Conservation (phyloP, 257 asterid genomes). For the Solanum etuberosum region DNA sequence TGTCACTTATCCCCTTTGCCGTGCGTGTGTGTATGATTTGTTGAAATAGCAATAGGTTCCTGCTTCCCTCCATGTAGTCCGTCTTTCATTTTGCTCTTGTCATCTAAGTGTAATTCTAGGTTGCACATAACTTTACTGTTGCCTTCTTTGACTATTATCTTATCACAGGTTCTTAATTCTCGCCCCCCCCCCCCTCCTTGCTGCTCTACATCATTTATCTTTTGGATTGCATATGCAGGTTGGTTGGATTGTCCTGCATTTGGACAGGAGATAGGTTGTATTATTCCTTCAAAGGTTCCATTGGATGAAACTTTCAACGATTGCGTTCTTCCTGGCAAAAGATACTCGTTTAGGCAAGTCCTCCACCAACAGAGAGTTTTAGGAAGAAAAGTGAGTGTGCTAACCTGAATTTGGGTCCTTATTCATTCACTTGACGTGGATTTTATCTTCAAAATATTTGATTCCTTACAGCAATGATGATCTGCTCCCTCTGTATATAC, state of each 20-base stretch:
- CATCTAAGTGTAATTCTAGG: not conserved
- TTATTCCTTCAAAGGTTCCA: constrained; percentile 97
- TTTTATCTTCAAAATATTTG: not conserved
- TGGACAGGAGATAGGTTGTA: constrained; percentile 64
- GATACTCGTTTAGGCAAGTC: constrained; percentile 93
- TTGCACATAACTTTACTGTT: not conserved
- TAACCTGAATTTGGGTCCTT: not conserved
- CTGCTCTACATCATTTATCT: not conserved
- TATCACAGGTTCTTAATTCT: not conserved
- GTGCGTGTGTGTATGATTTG: not conserved
- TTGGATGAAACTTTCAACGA: constrained; percentile 76
- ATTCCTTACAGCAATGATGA: not conserved
- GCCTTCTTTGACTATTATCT: not conserved
- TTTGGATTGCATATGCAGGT: constrained; percentile 37
- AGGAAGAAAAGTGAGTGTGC: constrained; percentile 52
- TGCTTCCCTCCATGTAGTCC: not conserved
- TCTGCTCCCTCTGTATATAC: not conserved
- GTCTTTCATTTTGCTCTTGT: not conserved
- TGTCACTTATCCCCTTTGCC: not conserved
- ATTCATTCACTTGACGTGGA: not conserved
- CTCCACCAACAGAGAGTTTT: constrained; percentile 66
- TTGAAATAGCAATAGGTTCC: not conserved
- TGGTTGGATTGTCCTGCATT: constrained; percentile 89
- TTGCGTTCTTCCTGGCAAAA: constrained; percentile 62
- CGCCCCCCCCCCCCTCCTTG: not conserved